Percentiles rank a stretch among this genome's conserved stretches.
Conservation (phyloP, 352 stramenopile genomes). For the Pythium vanterpoolii region DNA sequence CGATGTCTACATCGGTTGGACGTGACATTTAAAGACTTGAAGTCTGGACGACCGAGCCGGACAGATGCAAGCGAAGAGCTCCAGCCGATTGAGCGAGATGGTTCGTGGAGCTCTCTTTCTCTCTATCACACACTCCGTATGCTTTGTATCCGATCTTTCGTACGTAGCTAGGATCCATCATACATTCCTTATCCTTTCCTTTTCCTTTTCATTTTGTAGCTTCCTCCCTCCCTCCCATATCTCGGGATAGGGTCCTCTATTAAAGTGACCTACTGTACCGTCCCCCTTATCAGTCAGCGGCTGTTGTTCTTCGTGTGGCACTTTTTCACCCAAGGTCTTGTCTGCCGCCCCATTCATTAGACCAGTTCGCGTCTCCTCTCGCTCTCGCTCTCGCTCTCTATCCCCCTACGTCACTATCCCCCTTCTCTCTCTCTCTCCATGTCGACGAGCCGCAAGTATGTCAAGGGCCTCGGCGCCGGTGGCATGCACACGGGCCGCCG, state of each 20-base stretch:
- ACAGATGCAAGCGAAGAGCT: no score
- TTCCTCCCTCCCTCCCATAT: no score
- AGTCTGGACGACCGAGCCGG: no score
- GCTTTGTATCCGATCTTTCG: no score
- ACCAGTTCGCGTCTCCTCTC: not conserved
- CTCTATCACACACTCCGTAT: no score
- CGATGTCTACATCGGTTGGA: no score
- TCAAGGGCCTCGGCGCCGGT: slow-evolving; percentile 66
- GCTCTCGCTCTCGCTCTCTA: not conserved
- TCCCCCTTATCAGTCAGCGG: not conserved
- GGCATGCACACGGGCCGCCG: slow-evolving; percentile 74
- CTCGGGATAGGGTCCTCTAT: slow-evolving; percentile 6
- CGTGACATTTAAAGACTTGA: no score
- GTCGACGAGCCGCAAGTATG: slow-evolving; percentile 53
- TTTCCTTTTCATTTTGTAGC: no score
- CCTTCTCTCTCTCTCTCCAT: slow-evolving; percentile 1
- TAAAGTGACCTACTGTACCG: not conserved
- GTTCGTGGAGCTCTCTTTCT: no score
- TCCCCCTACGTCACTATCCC: not conserved
- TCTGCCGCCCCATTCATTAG: not conserved
- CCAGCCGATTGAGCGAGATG: no score
- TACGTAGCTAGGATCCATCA: not conserved
- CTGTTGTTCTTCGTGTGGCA: not conserved
- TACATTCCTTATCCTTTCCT: not conserved
- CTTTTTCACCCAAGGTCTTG: not conserved